Conservation (phyloP, 495 filamentous ascomycete species). For the Elaphomyces granulatus region DNA sequence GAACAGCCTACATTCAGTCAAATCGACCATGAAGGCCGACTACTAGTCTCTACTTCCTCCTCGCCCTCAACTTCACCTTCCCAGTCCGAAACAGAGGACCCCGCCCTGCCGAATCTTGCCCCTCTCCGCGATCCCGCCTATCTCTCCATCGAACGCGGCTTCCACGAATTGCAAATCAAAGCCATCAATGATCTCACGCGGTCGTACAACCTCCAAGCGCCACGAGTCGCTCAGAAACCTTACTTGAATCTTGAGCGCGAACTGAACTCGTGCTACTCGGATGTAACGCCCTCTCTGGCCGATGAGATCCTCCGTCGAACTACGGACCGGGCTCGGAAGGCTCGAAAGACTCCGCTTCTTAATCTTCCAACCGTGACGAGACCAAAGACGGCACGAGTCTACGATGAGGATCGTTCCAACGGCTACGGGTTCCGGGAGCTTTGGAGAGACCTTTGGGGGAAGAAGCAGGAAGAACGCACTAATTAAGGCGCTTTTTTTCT, state of each 20-base stretch:
- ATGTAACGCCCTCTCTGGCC: slow-evolving; percentile 64
- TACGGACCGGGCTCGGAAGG: slow-evolving; percentile 29
- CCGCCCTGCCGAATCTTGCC: slow-evolving; percentile 21
- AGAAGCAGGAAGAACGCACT: too few relatives aligned
- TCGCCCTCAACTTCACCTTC: background rate
- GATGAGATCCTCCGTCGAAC: slow-evolving; percentile 58
- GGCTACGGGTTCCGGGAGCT: slow-evolving; percentile 76
- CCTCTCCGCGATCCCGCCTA: slow-evolving; percentile 32
- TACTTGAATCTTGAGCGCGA: slow-evolving; percentile 81
- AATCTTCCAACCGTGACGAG: too few relatives aligned
- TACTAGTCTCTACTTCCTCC: slow-evolving; percentile 4
- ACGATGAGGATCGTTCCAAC: slow-evolving; percentile 54
- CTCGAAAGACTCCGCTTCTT: too few relatives aligned
- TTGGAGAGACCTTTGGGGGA: slow-evolving; percentile 60
- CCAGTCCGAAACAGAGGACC: slow-evolving; percentile 1
- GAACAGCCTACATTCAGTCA: slow-evolving; percentile 8
- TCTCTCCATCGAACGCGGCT: slow-evolving; percentile 57
- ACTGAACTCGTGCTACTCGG: slow-evolving; percentile 63
- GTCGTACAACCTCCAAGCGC: slow-evolving; percentile 91
- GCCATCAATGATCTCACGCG: slow-evolving; percentile 69
- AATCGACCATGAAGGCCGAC: slow-evolving; percentile 16
- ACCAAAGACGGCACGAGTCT: slow-evolving; percentile 40
- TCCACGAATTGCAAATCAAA: slow-evolving; percentile 62
- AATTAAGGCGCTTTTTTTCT: too few relatives aligned
- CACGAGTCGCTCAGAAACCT: slow-evolving; percentile 81